Base-by-base conservation (phyloP, 2,329 filamentous ascomycete genomes). In the Sporothrix schenckii region DNA sequence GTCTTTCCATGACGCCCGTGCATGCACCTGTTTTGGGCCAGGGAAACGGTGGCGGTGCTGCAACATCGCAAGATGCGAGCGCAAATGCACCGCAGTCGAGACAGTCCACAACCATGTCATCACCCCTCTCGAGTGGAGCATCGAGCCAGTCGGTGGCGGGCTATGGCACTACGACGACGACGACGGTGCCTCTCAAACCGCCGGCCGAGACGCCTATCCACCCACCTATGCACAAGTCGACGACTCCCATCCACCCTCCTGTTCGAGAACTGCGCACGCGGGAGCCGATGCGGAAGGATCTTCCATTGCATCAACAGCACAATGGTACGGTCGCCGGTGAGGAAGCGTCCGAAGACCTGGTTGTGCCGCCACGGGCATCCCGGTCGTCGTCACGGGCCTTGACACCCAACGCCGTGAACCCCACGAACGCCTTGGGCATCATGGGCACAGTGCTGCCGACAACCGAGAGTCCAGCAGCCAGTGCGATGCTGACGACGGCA, bases 171-270 rank as follows among this genome's bases (percentile, higher is more conserved):
- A 71, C 69, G 65, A 72, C 53, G 68, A 73, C 56, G 2, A 75
- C 75, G 9, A 74, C 68, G 9, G 72, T 77, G 24, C 75, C 75
- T 9, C 67, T 76, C 21, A 77, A 79, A 47, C 76, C 77, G 16
- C 72, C 77, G 1, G 75, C 76, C 4, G 78, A 78, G 69, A 78
- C 77, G 2, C 76, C 76, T 1, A 75, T 78, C n/a, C 75, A 75
- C 2, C 75, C 75, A 1, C 77, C 77, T 0, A 56, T 75, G 4
- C 76, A 76, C 65, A 80, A 79, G 70, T 78, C 78, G 11, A 77
- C 74, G 49, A 79, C 79, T 0, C 78, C 78, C 0, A 79, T 80
- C 34, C 74, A 77, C 7, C 79, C 79, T 19, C 78, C 78, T 0
- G 72, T 76, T 0, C 72, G 79, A 16, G 79, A 80, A 73, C 77